Percentiles rank a stretch among this genome's conserved stretches.
Evolutionary conservation across 2,329 filamentous ascomycete species (phyloP).

Genomic region (Pyrenophora tritici-repentis): DNA sequence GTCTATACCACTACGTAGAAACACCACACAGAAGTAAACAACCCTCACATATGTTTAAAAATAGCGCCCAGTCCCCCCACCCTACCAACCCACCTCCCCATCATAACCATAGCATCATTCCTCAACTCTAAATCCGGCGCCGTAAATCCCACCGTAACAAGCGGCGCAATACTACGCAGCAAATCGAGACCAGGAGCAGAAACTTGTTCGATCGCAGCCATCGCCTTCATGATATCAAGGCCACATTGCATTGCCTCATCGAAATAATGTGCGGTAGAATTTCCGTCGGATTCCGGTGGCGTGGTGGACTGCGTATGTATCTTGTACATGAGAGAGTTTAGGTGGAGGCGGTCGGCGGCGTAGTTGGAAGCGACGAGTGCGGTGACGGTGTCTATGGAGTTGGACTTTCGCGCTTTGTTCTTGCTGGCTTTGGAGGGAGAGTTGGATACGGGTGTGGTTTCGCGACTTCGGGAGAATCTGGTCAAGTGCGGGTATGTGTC

Average conservation of each 20-base stretch:
- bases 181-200: slow-evolving; percentile 1
- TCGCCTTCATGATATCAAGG: background rate
- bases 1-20: no score
- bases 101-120: slow-evolving; percentile 22
- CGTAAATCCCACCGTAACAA: slow-evolving; percentile 29
- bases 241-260: background rate
- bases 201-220: background rate
- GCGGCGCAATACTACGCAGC: slow-evolving; percentile 15
- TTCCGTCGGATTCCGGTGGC: slow-evolving; percentile 10
- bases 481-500: background rate
- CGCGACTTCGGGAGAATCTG: background rate
- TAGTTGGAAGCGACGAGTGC: slow-evolving; percentile 11
- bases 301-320: slow-evolving; percentile 3
- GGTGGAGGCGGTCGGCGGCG: background rate
- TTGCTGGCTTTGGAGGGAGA: background rate
- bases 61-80: slow-evolving; percentile 10
- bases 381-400: background rate
- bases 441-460: background rate
- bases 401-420: background rate
- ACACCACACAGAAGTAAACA: background rate
- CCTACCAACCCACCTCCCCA: slow-evolving; percentile 31
- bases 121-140: slow-evolving; percentile 24
- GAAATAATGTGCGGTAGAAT: background rate
- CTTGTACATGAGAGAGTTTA: slow-evolving; percentile 17
- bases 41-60: background rate